These are phyloP conservation scores for Capronia americana DNA, from an alignment of 2,329 filamentous ascomycete species.

Conservation along the genomic window DNA sequence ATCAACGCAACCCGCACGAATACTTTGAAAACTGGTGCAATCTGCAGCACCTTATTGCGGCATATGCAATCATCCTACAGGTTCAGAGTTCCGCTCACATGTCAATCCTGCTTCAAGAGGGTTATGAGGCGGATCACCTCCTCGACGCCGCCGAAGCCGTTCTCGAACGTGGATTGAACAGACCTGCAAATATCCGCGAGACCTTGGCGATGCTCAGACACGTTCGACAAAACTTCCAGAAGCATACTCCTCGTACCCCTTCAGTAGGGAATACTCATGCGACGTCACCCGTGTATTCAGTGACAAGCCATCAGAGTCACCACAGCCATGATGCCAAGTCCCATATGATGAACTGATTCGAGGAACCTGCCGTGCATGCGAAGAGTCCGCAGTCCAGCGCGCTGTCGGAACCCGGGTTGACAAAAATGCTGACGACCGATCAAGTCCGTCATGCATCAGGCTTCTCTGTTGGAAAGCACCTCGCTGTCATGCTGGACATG, in stretches of 20 bases:
- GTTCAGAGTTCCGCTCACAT: slow-evolving; percentile 19
- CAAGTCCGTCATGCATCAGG: too few relatives aligned
- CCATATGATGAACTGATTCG: neutral
- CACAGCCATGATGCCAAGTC: slow-evolving; percentile 1
- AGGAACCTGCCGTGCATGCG: too few relatives aligned
- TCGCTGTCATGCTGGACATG: slow-evolving; percentile 4
- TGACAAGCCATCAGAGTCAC: slow-evolving; percentile 6
- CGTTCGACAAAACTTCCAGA: slow-evolving; percentile 18
- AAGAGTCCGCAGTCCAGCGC: too few relatives aligned
- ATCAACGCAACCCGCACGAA: slow-evolving; percentile 4
- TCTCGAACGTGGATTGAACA: slow-evolving; percentile 16
- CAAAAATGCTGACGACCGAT: too few relatives aligned
- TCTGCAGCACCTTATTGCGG: slow-evolving; percentile 20
- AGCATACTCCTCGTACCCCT: slow-evolving; percentile 7
- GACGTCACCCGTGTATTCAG: slow-evolving; percentile 19
- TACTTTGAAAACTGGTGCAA: slow-evolving; percentile 24
- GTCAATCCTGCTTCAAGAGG: slow-evolving; percentile 17
- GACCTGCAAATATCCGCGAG: slow-evolving; percentile 16
- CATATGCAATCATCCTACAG: slow-evolving; percentile 23
- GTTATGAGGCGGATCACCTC: slow-evolving; percentile 14
- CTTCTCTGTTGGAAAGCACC: neutral
- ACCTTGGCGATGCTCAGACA: slow-evolving; percentile 15
- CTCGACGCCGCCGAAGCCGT: slow-evolving; percentile 17
- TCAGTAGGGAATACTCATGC: neutral
- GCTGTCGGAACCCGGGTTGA: too few relatives aligned